Evolutionary conservation across 202 grass and related monocot genomes (phyloP).

Genomic region (Hordeum pubiflorum): DNA sequence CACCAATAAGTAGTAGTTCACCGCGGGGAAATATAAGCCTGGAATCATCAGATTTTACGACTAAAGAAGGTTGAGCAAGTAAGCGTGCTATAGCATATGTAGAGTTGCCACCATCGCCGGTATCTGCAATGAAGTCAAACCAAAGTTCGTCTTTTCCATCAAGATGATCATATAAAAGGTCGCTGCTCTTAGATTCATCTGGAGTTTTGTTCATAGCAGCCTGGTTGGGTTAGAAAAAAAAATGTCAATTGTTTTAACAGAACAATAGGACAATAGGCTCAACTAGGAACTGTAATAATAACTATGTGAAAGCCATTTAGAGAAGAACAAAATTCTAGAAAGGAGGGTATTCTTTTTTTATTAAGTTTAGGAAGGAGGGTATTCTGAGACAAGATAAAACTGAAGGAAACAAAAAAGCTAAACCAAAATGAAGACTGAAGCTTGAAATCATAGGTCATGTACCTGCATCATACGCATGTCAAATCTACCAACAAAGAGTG

Average conservation of each 20-base stretch:
- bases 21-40: constrained; percentile 57
- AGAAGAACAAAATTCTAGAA: constrained; percentile 2
- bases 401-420: not conserved
- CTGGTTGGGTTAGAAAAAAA: constrained; percentile 35
- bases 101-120: constrained; percentile 86
- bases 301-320: not conserved
- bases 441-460: constrained; percentile 11
- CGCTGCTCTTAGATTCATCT: constrained; percentile 59
- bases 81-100: constrained; percentile 88
- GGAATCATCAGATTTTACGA: constrained; percentile 41
- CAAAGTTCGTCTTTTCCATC: constrained; percentile 80
- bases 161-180: constrained; percentile 71
- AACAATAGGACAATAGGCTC: not conserved
- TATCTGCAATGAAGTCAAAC: constrained; percentile 99
- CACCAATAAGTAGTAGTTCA: constrained; percentile 84
- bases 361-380: not conserved
- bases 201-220: constrained; percentile 88
- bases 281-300: constrained; percentile 4
- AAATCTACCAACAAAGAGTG: constrained; percentile 92
- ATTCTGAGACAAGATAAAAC: not conserved
- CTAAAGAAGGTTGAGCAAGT: constrained; percentile 81
- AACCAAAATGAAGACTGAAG: not conserved
- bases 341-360: not conserved
- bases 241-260: constrained; percentile 23
- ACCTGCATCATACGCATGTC: constrained; percentile 99